Evolutionary conservation across 495 filamentous ascomycete genomes (phyloP).

Genomic region (Penicillium fimorum): DNA sequence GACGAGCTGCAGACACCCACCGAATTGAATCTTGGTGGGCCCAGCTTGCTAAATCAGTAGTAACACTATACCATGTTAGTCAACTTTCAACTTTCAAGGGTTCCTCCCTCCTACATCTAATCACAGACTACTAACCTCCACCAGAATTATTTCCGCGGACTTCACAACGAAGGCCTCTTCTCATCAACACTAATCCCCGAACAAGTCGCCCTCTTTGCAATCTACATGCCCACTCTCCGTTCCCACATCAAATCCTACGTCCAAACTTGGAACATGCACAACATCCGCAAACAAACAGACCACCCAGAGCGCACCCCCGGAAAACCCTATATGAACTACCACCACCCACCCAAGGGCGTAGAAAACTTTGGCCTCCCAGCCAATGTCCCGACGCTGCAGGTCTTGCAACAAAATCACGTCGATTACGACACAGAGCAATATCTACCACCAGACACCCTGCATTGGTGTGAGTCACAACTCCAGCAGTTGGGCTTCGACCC

Average conservation of each 20-base stretch:
- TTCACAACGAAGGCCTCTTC: conserved; percentile 15
- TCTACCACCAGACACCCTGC: conserved; percentile 1
- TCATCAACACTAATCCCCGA: conserved; percentile 12
- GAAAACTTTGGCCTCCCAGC: conserved; percentile 15
- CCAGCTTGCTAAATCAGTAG: conserved; percentile 13
- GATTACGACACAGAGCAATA: conserved; percentile 5
- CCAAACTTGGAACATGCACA: conserved; percentile 18
- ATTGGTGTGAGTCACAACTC: conserved; percentile 8
- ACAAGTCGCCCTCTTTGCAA: conserved; percentile 18
- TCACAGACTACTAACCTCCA: conserved; percentile 1
- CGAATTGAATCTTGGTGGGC: conserved; percentile 22
- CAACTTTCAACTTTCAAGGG: neutral
- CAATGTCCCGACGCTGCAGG: conserved; percentile 6
- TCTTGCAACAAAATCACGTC: conserved; percentile 2
- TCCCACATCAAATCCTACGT: conserved; percentile 16
- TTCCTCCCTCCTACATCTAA: neutral
- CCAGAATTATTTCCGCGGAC: conserved; percentile 16
- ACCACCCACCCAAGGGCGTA: conserved; percentile 15
- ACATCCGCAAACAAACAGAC: conserved; percentile 18
- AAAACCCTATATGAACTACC: conserved; percentile 22
- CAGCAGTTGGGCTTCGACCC: conserved; percentile 10
- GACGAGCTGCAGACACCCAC: conserved; percentile 17
- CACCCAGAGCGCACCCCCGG: conserved; percentile 16
- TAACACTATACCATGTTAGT: conserved; percentile 14
- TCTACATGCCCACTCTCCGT: conserved; percentile 22